Percentiles rank a stretch among this genome's conserved stretches.
These are phyloP conservation scores for Suhomyces choctaworum DNA, from an alignment of 1,139 yeast species.

Conservation along the genomic window DNA sequence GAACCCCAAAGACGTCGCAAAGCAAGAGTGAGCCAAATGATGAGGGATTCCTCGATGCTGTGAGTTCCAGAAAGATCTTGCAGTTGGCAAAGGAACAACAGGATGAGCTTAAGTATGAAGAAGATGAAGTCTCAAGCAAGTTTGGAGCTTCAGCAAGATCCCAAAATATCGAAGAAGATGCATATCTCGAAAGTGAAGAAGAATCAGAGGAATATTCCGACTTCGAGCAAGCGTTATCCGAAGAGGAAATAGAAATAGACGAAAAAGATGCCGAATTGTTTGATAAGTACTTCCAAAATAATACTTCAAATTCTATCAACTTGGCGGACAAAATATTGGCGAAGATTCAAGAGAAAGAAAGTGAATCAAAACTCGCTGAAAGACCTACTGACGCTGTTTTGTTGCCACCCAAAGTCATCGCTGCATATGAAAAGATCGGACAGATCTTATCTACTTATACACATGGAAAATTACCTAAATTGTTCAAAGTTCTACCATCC, in stretches of 20 bases:
- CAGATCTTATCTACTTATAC: slow-evolving; percentile 85
- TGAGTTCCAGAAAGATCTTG: slow-evolving; percentile 79
- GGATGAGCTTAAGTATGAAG: slow-evolving; percentile 77
- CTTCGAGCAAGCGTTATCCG: slow-evolving; percentile 39
- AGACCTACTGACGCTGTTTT: slow-evolving; percentile 57
- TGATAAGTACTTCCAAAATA: slow-evolving; percentile 58
- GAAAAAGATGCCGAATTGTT: slow-evolving; percentile 72
- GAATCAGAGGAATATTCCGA: slow-evolving; percentile 52
- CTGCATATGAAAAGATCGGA: slow-evolving; percentile 91
- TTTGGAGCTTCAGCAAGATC: slow-evolving; percentile 28
- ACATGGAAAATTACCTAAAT: slow-evolving; percentile 92
- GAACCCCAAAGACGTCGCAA: slow-evolving; percentile 34
- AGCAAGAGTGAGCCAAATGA: slow-evolving; percentile 31
- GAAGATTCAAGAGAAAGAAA: slow-evolving; percentile 75
- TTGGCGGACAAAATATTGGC: slow-evolving; percentile 92
- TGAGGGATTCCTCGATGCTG: slow-evolving; percentile 76
- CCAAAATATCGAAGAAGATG: slow-evolving; percentile 31
- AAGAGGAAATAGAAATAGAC: slow-evolving; percentile 62
- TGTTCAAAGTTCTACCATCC: slow-evolving; percentile 92
- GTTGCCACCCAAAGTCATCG: slow-evolving; percentile 93
- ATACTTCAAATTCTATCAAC: slow-evolving; percentile 54
- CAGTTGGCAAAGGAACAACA: slow-evolving; percentile 91
- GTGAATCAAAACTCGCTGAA: slow-evolving; percentile 35
- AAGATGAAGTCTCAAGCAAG: slow-evolving; percentile 24
- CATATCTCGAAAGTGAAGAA: slow-evolving; percentile 24